A percentile compares a stretch with the other conserved stretches of the same genome.
Conservation (phyloP, 306 rosid genomes). For the Oxytropis ochrocephala region DNA sequence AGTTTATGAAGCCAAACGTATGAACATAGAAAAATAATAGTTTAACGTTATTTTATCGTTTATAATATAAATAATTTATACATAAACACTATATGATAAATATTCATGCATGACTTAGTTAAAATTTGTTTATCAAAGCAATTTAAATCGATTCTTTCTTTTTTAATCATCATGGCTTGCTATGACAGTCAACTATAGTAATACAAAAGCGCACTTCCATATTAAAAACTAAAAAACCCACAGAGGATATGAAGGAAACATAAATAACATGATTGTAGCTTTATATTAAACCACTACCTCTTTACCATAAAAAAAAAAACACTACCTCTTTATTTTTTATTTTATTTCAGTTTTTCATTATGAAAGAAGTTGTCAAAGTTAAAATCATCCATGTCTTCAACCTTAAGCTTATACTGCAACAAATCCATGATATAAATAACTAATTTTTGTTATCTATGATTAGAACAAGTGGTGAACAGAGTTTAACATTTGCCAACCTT, state of each 20-base stretch:
- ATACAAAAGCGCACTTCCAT: neutral
- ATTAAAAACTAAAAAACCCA: neutral
- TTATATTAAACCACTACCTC: conserved; percentile 2
- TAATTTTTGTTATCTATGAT: conserved; percentile 41
- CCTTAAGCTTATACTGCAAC: conserved; percentile 37
- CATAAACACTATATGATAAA: too few relatives aligned
- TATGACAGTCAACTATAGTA: neutral
- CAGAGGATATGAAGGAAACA: neutral
- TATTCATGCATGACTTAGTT: too few relatives aligned
- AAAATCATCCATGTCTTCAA: conserved; percentile 17
- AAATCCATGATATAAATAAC: too few relatives aligned
- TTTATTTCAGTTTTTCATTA: neutral
- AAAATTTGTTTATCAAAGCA: too few relatives aligned
- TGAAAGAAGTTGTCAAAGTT: conserved; percentile 9
- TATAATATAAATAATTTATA: too few relatives aligned
- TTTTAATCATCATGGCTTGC: neutral
- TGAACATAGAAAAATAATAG: too few relatives aligned
- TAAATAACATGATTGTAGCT: conserved; percentile 14
- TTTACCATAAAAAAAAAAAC: too few relatives aligned
- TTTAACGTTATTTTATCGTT: too few relatives aligned
- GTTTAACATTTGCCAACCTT: conserved; percentile 12
- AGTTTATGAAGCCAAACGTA: too few relatives aligned
- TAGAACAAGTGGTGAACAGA: conserved; percentile 16
- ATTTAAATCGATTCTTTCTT: neutral
- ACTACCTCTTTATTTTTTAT: conserved; percentile 2